Evolutionary conservation across 179 eudicot genomes (phyloP), one percentile per base, ranked within the genome.

Genomic region (Heliamphora pulchella): DNA sequence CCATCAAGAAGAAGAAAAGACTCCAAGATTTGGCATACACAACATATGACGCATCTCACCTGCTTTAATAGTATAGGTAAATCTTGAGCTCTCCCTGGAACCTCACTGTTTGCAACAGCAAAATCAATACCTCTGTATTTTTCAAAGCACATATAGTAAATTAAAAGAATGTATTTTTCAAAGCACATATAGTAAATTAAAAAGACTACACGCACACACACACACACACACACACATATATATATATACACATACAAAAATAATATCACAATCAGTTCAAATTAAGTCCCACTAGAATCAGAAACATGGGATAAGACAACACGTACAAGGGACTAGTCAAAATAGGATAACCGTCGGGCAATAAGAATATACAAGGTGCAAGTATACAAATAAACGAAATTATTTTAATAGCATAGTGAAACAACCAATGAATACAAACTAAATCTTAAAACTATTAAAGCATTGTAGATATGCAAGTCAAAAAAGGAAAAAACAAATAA

Each of bases 41-140:
- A 61, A 47, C 4, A 14, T 39, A 69, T 77, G 78, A 18, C 15
- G 50, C 20, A 64, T 64, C 44, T 64, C 78, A 91, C 94, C 91
- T 82, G 81, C 75, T 89, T 90, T 63, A 89, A 86, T 79, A 86
- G 59, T 31, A 74, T 53, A 43, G 93, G 88, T 59, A 91, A 80
- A 44, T 81, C 85, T 79, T 84, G 81, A 78, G 85, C 89, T 31
- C 81, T 76, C 50, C 65, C 71, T 63, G 93, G 93, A 74, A 85
- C 82, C 74, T 89, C 87, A 81, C 83, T 86, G 78, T 84, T 89
- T 73, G 93, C 88, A 81, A 89, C 84, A 31, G 90, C 92, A 79
- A 80, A 89, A 81, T 91, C 96, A 76, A 91, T 83, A 50, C 92
- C 91, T 83, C 96, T 91, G 86, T 57, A 86, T 62, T 18, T 31